Evolutionary conservation across 2,329 filamentous ascomycete genomes (phyloP), one percentile per base, ranked within the genome.

Genomic region (Ophiostoma fasciatum): DNA sequence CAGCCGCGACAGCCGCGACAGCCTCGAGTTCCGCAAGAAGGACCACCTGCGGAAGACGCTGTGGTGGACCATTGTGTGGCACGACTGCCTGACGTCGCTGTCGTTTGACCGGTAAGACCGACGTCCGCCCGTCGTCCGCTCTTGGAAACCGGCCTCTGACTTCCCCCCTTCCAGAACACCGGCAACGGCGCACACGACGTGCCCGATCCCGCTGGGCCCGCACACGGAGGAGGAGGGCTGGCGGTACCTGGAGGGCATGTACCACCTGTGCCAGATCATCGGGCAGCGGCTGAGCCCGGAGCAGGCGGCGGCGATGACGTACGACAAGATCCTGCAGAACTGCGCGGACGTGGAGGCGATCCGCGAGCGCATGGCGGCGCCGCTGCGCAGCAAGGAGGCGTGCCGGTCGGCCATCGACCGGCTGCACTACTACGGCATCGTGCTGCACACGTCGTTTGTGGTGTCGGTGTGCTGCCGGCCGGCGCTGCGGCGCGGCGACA

Each of bases 41-140:
- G 68, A 74, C 26, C 63, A 63, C 49, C 61, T 71, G 35, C 57
- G 72, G 21, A 58, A 68, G 26, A 68, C 66, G 35, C 51, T 75
- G 29, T 73, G 72, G 73, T 70, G 74, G 74, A 75, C 70, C 5
- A 74, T 71, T 45, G 63, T 74, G 9, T 78, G 74, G 74, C 74
- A 78, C 44, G 74, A 78, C 38, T 76, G 71, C 6, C 55, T 78
- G 15, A 75, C 72, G 0, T 78, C 74, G 1, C 53, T 78, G 2
- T 78, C 74, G 0, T 78, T 78, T 49, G 74, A 78, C 46, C 61
- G 74, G 66, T 71, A 55, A n/a, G n/a, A n/a, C n/a, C n/a, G n/a
- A n/a, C n/a, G n/a, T n/a, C n/a, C n/a, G n/a, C n/a, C n/a, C n/a
- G n/a, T n/a, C 45, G 54, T 38, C 9, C 2, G 5, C 13, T 18